Evolutionary conservation across 2,329 filamentous ascomycete genomes (phyloP), one percentile per base, ranked within the genome.

Genomic region (Fusarium brevicatenulatum): DNA sequence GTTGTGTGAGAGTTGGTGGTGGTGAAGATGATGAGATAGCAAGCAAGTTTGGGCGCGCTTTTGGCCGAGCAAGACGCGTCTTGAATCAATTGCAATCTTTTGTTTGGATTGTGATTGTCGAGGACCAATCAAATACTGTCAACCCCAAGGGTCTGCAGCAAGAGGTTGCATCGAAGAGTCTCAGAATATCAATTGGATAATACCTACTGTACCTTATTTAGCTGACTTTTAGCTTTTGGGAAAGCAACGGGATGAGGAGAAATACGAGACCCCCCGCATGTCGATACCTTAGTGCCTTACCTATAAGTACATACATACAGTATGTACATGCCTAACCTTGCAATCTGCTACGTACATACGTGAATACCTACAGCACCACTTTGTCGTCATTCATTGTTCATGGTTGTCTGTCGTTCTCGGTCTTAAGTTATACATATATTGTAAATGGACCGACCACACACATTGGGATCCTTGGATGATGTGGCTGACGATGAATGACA

Each of bases 31-130:
- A 40, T 32, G 18, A 60, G 43, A 49, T 23, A 49, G 19, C 53
- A 58, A 56, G 25, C 53, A 59, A 57, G 25, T 55, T 53, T 59
- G 52, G 68, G 68, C 68, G 66, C 75, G 70, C 52, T 63, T 71
- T 63, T 52, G 49, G 42, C 25, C 12, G 28, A 49, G 44, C 61
- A 55, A 52, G 59, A 72, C 75, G 68, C 68, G 74, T 57, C 59
- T 67, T 43, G 30, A 25, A 50, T 57, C 25, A 34, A 44, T 57
- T 42, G 37, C 54, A 46, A 46, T 50, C 34, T 55, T 55, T 72
- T 75, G 68, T 77, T 78, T 78, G 68, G 71, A 69, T 72, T 71
- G 56, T 34, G 58, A 55, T 68, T 44, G 50, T 50, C 61, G 34
- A 18, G 23, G 57, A 37, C 77, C 77, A 79, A 79, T 79, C 74